A percentile compares a stretch with the other conserved stretches of the same genome.
Evolutionary conservation across 78 protist species (phyloP).

Genomic region (Cavenderia fasciculata): DNA sequence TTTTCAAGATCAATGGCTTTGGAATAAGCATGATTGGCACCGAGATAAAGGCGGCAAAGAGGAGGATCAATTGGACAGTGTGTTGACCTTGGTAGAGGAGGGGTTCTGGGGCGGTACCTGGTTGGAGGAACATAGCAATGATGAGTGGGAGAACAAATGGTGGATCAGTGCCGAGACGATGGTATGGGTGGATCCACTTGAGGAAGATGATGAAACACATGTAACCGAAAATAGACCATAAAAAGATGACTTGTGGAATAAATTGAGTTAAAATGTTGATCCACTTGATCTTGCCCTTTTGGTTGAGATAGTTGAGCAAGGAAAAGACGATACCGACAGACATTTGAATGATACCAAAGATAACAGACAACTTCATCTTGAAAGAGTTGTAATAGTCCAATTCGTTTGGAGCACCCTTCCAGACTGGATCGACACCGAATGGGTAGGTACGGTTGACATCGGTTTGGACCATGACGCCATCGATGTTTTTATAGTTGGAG

Average conservation of each 20-base stretch:
- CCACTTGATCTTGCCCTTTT: conserved; percentile 83
- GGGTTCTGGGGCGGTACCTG: conserved; percentile 32
- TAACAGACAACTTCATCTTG: conserved; percentile 99
- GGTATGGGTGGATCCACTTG: conserved; percentile 74
- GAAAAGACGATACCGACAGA: conserved; percentile 91
- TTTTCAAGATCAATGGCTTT: conserved; percentile 87
- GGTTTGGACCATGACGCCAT: not conserved
- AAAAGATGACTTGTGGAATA: conserved; percentile 97
- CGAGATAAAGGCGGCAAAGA: conserved; percentile 86
- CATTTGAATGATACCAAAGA: conserved; percentile 99
- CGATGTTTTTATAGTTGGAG: not conserved
- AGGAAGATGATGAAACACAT: conserved; percentile 74
- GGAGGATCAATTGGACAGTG: conserved; percentile 80
- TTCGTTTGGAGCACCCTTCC: conserved; percentile 90
- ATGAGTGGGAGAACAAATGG: conserved; percentile 73
- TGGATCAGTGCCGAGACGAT: conserved; percentile 4
- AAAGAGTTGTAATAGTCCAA: conserved; percentile 96
- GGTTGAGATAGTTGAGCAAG: conserved; percentile 83
- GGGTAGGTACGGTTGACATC: conserved; percentile 58
- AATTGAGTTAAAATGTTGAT: conserved; percentile 86
- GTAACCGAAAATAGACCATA: conserved; percentile 97
- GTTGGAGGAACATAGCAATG: conserved; percentile 69
- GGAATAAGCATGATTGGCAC: conserved; percentile 93
- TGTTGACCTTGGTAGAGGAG: conserved; percentile 65
- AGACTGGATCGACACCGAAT: conserved; percentile 94